phyloP scores from a whole-genome alignment of 2,329 filamentous ascomycete genomes.

The Sphaerostilbella broomeana region DNA sequence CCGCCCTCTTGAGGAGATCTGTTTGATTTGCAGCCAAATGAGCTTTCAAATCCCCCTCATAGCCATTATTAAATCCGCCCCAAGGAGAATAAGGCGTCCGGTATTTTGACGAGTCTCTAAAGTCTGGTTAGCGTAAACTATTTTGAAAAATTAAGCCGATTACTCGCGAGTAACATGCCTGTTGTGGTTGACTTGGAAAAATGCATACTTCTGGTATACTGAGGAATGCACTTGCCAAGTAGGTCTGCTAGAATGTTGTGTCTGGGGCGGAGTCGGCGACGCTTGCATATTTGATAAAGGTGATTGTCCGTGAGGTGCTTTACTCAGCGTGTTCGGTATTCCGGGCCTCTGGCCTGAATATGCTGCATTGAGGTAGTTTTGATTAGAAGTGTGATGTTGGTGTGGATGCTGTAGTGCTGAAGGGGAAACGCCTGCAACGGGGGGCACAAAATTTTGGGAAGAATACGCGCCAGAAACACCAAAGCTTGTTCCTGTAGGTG shows the following conservation, averaged over 20 bases:
- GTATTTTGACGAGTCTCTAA: slow-evolving; percentile 50
- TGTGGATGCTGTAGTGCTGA: no score
- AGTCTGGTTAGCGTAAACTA: slow-evolving; percentile 15
- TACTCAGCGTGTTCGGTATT: no score
- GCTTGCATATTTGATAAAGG: slow-evolving; percentile 1
- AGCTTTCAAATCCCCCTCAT: slow-evolving; percentile 45
- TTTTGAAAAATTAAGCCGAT: not conserved
- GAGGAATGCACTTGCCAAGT: slow-evolving; percentile 31
- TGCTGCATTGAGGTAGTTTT: no score
- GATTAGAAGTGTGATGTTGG: no score
- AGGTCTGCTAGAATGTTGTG: slow-evolving; percentile 17
- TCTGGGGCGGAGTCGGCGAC: slow-evolving; percentile 3
- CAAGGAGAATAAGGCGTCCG: slow-evolving; percentile 52
- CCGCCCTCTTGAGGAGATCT: slow-evolving; percentile 24
- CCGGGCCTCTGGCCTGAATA: no score
- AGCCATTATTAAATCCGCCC: slow-evolving; percentile 56
- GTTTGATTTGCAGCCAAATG: slow-evolving; percentile 34
- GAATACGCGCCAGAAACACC: slow-evolving; percentile 19
- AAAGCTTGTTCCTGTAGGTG: slow-evolving; percentile 22
- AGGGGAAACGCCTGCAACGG: no score
- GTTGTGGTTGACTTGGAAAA: slow-evolving; percentile 55
- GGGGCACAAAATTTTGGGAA: no score
- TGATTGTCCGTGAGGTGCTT: not conserved
- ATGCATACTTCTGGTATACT: slow-evolving; percentile 49
- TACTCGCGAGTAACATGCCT: slow-evolving; percentile 38